Conservation (phyloP, 495 filamentous ascomycete species). For the Talaromyces thailandensis region DNA sequence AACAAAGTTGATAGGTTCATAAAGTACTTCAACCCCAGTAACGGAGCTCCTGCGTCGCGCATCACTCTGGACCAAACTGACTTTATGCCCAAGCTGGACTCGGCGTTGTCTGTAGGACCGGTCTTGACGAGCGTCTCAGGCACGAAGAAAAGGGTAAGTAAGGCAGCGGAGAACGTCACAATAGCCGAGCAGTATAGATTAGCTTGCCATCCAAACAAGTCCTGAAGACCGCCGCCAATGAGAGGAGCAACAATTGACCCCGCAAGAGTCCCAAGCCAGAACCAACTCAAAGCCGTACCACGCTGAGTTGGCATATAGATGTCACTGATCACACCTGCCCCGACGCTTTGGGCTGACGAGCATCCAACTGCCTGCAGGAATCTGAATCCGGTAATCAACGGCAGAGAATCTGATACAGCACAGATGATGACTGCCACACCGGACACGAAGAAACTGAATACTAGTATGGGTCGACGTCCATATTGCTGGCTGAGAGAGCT, state of each 20-base stretch:
- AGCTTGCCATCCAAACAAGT: slow-evolving; percentile 6
- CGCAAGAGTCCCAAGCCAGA: slow-evolving; percentile 7
- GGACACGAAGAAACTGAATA: neutral
- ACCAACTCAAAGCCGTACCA: slow-evolving; percentile 9
- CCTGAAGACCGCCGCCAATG: slow-evolving; percentile 7
- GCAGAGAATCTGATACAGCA: neutral
- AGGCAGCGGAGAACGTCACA: neutral
- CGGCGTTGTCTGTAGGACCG: neutral
- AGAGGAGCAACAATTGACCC: slow-evolving; percentile 10
- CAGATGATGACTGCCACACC: neutral
- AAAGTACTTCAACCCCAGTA: neutral
- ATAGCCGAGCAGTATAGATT: slow-evolving; percentile 8
- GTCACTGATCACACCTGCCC: slow-evolving; percentile 8
- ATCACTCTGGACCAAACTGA: too few species aligned
- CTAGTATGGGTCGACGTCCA: neutral
- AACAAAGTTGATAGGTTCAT: neutral
- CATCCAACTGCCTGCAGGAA: neutral
- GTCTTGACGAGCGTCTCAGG: slow-evolving; percentile 12
- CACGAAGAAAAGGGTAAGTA: slow-evolving; percentile 9
- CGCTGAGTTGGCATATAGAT: slow-evolving; percentile 1
- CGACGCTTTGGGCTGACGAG: slow-evolving; percentile 6
- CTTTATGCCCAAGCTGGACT: too few species aligned
- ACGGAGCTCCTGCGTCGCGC: neutral
- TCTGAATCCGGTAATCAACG: neutral
- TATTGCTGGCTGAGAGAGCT: neutral